Conservation (phyloP, 352 stramenopile species). For the Plasmopara halstedii region DNA sequence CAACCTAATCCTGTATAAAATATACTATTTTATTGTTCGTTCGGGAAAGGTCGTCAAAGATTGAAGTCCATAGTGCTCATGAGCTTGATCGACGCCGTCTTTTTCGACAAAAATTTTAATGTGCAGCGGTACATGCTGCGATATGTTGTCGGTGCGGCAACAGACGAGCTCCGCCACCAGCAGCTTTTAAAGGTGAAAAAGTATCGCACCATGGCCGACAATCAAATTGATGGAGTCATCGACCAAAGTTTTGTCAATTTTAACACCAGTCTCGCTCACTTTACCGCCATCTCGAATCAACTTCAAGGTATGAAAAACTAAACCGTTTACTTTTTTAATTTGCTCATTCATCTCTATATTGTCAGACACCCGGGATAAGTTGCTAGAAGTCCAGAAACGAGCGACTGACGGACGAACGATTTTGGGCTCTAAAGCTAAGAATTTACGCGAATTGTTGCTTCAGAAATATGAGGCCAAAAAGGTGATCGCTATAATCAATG, state of each 20-base stretch:
- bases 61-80: too few species aligned
- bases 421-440: constrained; percentile 78
- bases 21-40: too few species aligned
- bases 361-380: constrained; percentile 59
- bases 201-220: constrained; percentile 57
- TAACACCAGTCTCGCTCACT: constrained; percentile 76
- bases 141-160: constrained; percentile 58
- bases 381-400: constrained; percentile 61
- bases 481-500: constrained; percentile 76
- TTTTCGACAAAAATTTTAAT: constrained; percentile 85
- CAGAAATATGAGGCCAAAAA: constrained; percentile 82
- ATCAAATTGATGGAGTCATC: constrained; percentile 75
- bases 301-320: constrained; percentile 39
- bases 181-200: constrained; percentile 55
- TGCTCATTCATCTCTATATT: neutral
- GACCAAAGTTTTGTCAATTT: constrained; percentile 82
- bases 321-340: neutral
- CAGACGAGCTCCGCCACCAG: constrained; percentile 58
- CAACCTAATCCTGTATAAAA: neutral
- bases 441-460: constrained; percentile 64
- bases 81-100: constrained; percentile 61
- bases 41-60: constrained; percentile 25
- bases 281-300: constrained; percentile 70
- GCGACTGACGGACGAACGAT: constrained; percentile 73
- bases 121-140: constrained; percentile 72